Conservation (phyloP, 805 yeast genomes). For the Pichia nanzhaoensis region DNA sequence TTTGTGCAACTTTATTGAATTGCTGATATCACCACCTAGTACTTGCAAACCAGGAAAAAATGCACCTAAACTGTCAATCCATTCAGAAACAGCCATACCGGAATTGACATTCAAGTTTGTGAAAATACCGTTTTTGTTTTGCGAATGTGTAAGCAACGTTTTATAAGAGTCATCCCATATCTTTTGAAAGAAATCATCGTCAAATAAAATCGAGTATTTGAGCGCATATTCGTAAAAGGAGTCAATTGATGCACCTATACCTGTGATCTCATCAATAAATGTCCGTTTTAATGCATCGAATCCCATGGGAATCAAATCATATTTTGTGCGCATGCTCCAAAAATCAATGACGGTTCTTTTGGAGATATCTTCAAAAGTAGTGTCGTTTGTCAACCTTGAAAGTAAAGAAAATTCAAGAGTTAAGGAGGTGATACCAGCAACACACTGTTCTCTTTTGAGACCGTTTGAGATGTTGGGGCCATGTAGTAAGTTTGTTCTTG, state of each 20-base stretch:
- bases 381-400: slow-evolving; percentile 69
- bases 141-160: slow-evolving; percentile 50
- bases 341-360: slow-evolving; percentile 57
- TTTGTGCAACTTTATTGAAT: slow-evolving; percentile 56
- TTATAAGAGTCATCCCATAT: slow-evolving; percentile 59
- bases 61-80: slow-evolving; percentile 86
- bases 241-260: slow-evolving; percentile 88
- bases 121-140: slow-evolving; percentile 29
- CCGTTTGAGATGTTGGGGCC: slow-evolving; percentile 45
- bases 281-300: slow-evolving; percentile 37
- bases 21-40: slow-evolving; percentile 62
- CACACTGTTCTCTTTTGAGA: slow-evolving; percentile 61
- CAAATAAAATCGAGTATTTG: slow-evolving; percentile 67
- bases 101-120: slow-evolving; percentile 47
- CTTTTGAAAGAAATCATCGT: slow-evolving; percentile 42
- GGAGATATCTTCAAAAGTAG: slow-evolving; percentile 57
- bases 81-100: slow-evolving; percentile 46
- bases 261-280: slow-evolving; percentile 59
- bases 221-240: slow-evolving; percentile 86
- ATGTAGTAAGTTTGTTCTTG: slow-evolving; percentile 60
- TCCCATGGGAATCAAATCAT: slow-evolving; percentile 73
- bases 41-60: slow-evolving; percentile 86
- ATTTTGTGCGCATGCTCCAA: slow-evolving; percentile 58
- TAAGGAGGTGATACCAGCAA: slow-evolving; percentile 84
- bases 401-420: slow-evolving; percentile 73